Conservation (phyloP, 1,139 yeast genomes). For the Yamadazyma conglobata region DNA sequence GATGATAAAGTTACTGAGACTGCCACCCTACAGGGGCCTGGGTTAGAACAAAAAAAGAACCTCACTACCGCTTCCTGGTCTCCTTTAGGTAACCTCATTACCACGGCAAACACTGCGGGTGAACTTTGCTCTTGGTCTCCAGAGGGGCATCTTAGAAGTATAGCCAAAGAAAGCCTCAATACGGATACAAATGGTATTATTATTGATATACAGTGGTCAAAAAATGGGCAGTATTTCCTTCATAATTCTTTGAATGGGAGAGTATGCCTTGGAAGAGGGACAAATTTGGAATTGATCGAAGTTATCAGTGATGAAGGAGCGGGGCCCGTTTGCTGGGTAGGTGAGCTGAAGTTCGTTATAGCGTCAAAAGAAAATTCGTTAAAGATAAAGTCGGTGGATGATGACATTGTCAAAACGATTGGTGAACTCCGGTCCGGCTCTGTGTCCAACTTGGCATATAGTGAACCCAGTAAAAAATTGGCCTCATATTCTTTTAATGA, state of each 20-base stretch:
- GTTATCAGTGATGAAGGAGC: slow-evolving; percentile 16
- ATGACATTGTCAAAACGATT: slow-evolving; percentile 42
- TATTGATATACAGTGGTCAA: slow-evolving; percentile 32
- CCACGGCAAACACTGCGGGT: slow-evolving; percentile 60
- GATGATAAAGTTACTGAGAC: slow-evolving; percentile 30
- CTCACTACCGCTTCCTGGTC: slow-evolving; percentile 58
- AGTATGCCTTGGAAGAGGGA: slow-evolving; percentile 40
- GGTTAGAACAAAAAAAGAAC: slow-evolving; percentile 16
- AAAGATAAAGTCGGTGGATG: slow-evolving; percentile 50
- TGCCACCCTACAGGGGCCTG: slow-evolving; percentile 35
- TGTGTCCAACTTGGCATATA: slow-evolving; percentile 55
- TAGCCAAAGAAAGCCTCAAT: slow-evolving; percentile 27
- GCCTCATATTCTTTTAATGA: slow-evolving; percentile 76
- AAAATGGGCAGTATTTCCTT: slow-evolving; percentile 33
- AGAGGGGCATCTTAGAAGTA: slow-evolving; percentile 61
- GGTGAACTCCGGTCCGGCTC: slow-evolving; percentile 57
- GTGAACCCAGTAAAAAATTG: slow-evolving; percentile 47
- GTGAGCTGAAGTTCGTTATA: slow-evolving; percentile 63
- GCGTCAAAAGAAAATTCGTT: slow-evolving; percentile 58
- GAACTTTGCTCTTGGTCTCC: slow-evolving; percentile 68
- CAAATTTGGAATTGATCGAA: slow-evolving; percentile 29
- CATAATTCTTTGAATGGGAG: slow-evolving; percentile 31
- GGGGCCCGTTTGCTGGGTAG: slow-evolving; percentile 57
- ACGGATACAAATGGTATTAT: slow-evolving; percentile 15
- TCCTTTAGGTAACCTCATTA: slow-evolving; percentile 52